A percentile compares a stretch with the other conserved stretches of the same genome.
Conservation (phyloP, 768 basidiomycete genomes). For the Sarcodon aspratus region DNA sequence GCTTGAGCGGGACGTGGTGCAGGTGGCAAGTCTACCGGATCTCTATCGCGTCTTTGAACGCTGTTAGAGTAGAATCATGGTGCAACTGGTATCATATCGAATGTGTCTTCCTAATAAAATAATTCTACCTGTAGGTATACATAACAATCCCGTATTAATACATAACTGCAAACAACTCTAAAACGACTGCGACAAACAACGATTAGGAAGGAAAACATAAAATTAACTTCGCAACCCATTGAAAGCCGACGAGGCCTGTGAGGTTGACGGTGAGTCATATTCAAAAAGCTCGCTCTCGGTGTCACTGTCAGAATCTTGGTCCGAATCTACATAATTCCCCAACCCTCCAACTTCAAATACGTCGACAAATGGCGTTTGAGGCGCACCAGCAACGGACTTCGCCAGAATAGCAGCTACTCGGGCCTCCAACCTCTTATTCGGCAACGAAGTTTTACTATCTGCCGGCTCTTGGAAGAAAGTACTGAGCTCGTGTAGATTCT, state of each 20-base stretch:
- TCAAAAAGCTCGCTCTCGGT: constrained; percentile 23
- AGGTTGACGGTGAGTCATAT: constrained; percentile 18
- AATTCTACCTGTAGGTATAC: no score
- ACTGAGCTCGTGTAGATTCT: constrained; percentile 66
- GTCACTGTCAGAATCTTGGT: constrained; percentile 15
- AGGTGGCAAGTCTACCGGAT: constrained; percentile 84
- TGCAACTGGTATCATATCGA: no score
- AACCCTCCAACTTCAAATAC: constrained; percentile 48
- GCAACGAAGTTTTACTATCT: constrained; percentile 24
- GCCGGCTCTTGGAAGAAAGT: constrained; percentile 52
- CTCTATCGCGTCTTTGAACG: constrained; percentile 93
- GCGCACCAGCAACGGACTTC: constrained; percentile 54
- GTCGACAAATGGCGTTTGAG: constrained; percentile 73
- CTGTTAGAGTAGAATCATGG: constrained; percentile 35
- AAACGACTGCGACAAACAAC: no score
- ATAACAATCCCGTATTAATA: no score
- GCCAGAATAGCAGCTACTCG: constrained; percentile 76
- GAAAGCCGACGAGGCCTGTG: not conserved
- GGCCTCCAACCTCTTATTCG: constrained; percentile 58
- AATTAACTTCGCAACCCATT: no score
- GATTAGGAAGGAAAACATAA: no score
- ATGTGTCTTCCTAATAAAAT: no score
- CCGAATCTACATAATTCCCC: constrained; percentile 19
- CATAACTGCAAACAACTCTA: no score
- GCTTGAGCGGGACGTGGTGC: constrained; percentile 65